Percentiles rank a stretch among this genome's conserved stretches.
These are phyloP conservation scores for Aegilops longissima DNA, from an alignment of 176 grass and related monocot species.

Conservation along the genomic window DNA sequence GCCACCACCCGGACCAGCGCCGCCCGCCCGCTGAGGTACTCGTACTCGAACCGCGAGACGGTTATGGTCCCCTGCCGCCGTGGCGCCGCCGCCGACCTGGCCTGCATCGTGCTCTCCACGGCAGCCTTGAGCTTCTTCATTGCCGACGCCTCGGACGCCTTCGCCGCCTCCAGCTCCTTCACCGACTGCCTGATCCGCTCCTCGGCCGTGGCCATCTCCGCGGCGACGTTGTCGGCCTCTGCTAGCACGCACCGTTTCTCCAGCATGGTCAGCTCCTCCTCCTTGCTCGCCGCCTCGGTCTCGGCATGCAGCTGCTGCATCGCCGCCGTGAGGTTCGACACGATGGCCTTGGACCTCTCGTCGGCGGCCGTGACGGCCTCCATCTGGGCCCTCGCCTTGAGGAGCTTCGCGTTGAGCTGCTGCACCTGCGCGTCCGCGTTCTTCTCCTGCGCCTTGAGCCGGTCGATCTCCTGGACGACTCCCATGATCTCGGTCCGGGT, in stretches of 20 bases:
- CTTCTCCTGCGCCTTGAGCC: conserved; percentile 58
- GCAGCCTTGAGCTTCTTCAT: conserved; percentile 64
- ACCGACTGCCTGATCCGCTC: conserved; percentile 32
- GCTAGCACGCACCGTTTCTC: conserved; percentile 41
- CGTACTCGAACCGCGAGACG: conserved; percentile 80
- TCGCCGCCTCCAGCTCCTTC: conserved; percentile 62
- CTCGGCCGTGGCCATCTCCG: conserved; percentile 38
- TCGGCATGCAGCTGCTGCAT: conserved; percentile 63
- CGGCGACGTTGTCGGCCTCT: conserved; percentile 32
- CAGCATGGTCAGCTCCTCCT: conserved; percentile 47
- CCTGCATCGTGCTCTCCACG: conserved; percentile 45
- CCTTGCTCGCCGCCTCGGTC: conserved; percentile 46
- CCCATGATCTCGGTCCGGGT: conserved; percentile 59
- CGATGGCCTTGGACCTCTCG: conserved; percentile 63
- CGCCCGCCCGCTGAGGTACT: conserved; percentile 65
- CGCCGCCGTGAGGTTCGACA: conserved; percentile 56
- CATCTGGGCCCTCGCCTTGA: conserved; percentile 62
- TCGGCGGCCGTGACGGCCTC: conserved; percentile 49
- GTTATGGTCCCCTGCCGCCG: conserved; percentile 34
- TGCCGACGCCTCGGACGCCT: conserved; percentile 54
- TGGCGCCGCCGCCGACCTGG: conserved; percentile 25
- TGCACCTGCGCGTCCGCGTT: conserved; percentile 58
- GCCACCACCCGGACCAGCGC: conserved; percentile 54
- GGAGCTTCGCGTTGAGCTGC: conserved; percentile 72
- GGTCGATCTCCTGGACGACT: conserved; percentile 40